Evolutionary conservation across 108 stramenopile genomes (phyloP).

Genomic region (Cyclotella atomus): DNA sequence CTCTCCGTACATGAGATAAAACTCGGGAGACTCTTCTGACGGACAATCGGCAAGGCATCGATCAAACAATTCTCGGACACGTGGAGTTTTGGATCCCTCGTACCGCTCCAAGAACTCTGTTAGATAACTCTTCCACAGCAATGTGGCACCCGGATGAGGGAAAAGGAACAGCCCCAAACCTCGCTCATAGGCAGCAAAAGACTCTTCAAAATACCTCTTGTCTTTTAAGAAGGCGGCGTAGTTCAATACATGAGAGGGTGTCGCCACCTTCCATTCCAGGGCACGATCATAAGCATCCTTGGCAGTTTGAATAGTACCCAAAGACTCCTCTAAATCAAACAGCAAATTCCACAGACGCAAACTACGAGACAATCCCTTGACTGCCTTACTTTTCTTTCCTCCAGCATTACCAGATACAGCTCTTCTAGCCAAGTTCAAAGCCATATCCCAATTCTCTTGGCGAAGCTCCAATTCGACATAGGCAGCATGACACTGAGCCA

Average conservation of each 20-base stretch:
- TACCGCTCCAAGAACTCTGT: slow-evolving; percentile 90
- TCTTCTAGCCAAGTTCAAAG: slow-evolving; percentile 77
- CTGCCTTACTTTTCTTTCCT: slow-evolving; percentile 43
- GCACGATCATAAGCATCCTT: slow-evolving; percentile 95
- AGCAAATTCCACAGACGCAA: slow-evolving; percentile 92
- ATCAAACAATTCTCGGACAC: slow-evolving; percentile 94
- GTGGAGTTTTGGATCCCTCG: slow-evolving; percentile 91
- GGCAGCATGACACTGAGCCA: slow-evolving; percentile 89
- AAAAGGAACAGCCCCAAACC: slow-evolving; percentile 93
- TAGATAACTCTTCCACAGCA: slow-evolving; percentile 92
- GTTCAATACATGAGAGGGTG: slow-evolving; percentile 94
- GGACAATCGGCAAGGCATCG: slow-evolving; percentile 88
- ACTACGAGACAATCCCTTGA: slow-evolving; percentile 61
- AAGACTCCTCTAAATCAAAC: slow-evolving; percentile 96
- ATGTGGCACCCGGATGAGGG: slow-evolving; percentile 84
- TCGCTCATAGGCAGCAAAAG: slow-evolving; percentile 89
- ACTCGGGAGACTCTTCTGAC: slow-evolving; percentile 83
- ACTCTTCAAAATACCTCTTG: slow-evolving; percentile 95
- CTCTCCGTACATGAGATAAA: slow-evolving; percentile 90
- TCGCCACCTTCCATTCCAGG: slow-evolving; percentile 94
- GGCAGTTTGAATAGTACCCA: slow-evolving; percentile 92
- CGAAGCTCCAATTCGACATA: slow-evolving; percentile 97
- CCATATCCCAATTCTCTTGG: slow-evolving; percentile 90
- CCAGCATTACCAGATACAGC: slow-evolving; percentile 61
- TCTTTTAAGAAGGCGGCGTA: slow-evolving; percentile 93